A percentile compares a stretch with the other conserved stretches of the same genome.
phyloP scores from a whole-genome alignment of 2,329 filamentous ascomycete genomes.

The Aciculosporium take region DNA sequence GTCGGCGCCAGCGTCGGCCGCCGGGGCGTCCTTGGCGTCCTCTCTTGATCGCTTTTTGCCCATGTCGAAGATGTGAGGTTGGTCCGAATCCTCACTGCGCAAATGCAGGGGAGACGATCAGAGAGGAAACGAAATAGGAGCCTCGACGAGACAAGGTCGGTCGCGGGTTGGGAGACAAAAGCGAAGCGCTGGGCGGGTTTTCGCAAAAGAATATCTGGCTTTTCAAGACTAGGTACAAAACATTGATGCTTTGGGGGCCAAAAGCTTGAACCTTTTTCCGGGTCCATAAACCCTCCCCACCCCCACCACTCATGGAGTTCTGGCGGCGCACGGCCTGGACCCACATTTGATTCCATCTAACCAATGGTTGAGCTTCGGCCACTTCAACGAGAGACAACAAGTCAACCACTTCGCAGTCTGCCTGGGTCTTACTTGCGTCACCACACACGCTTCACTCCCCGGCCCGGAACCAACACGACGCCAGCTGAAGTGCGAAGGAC shows the following conservation, averaged over 20 bases:
- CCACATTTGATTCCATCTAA: background rate
- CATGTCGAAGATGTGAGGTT: slow-evolving; percentile 19
- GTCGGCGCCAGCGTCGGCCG: slow-evolving; percentile 27
- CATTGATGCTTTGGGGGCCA: too few species aligned
- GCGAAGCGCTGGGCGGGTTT: background rate
- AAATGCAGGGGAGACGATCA: background rate
- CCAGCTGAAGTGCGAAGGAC: background rate
- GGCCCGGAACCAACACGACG: background rate
- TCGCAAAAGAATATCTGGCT: too few species aligned
- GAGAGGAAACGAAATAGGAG: background rate
- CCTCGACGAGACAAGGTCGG: too few species aligned
- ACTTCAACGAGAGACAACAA: background rate
- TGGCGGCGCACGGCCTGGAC: background rate
- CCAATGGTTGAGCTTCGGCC: background rate
- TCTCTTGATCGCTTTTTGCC: slow-evolving; percentile 38
- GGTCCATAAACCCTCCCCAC: too few species aligned
- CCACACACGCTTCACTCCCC: background rate
- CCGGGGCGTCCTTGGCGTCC: slow-evolving; percentile 27
- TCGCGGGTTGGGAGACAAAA: background rate
- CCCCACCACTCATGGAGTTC: too few species aligned
- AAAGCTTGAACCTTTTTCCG: background rate
- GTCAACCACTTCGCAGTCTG: background rate
- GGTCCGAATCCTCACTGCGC: background rate
- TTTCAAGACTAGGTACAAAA: too few species aligned
- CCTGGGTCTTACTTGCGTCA: slow-evolving; percentile 2